A percentile compares a stretch with the other conserved stretches of the same genome.
Conservation (phyloP, 176 grass and related monocot genomes). For the Coix lacrymajobi region DNA sequence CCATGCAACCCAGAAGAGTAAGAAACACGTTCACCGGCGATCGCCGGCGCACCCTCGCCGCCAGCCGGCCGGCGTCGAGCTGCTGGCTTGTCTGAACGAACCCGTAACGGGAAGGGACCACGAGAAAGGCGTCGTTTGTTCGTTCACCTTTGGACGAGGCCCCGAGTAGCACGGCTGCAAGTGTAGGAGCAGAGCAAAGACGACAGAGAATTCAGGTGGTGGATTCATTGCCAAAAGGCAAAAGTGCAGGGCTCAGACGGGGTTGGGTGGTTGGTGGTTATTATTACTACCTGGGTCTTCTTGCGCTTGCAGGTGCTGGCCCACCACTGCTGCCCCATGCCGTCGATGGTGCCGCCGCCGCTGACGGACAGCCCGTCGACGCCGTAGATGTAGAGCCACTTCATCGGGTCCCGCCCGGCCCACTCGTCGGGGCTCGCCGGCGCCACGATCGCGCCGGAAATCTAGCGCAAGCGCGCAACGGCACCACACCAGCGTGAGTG, state of each 20-base stretch:
- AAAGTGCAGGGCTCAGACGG: not conserved
- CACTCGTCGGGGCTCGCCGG: slow-evolving; percentile 58
- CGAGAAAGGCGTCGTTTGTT: not conserved
- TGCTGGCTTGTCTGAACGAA: not conserved
- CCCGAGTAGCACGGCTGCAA: slow-evolving; percentile 49
- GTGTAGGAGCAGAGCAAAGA: not conserved
- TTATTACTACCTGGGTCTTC: slow-evolving; percentile 30
- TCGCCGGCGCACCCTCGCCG: not conserved
- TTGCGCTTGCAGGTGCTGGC: slow-evolving; percentile 68
- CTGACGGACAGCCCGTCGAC: slow-evolving; percentile 43
- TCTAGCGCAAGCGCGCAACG: not conserved
- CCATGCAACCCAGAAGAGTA: not conserved
- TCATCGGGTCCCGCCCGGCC: slow-evolving; percentile 41
- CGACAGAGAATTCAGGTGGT: not conserved
- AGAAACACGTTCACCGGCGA: not conserved
- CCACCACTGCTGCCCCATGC: slow-evolving; percentile 79
- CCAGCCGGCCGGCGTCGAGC: not conserved
- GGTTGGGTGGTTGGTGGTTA: not conserved
- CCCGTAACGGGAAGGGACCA: not conserved
- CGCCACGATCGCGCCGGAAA: slow-evolving; percentile 46
- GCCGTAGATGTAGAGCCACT: slow-evolving; percentile 68
- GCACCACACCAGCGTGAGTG: not conserved
- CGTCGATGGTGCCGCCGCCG: slow-evolving; percentile 77
- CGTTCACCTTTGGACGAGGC: slow-evolving; percentile 49
- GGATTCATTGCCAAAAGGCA: not conserved